Conservation (phyloP, 2,329 filamentous ascomycete genomes). For the Ceratocystis cacaofunesta region DNA sequence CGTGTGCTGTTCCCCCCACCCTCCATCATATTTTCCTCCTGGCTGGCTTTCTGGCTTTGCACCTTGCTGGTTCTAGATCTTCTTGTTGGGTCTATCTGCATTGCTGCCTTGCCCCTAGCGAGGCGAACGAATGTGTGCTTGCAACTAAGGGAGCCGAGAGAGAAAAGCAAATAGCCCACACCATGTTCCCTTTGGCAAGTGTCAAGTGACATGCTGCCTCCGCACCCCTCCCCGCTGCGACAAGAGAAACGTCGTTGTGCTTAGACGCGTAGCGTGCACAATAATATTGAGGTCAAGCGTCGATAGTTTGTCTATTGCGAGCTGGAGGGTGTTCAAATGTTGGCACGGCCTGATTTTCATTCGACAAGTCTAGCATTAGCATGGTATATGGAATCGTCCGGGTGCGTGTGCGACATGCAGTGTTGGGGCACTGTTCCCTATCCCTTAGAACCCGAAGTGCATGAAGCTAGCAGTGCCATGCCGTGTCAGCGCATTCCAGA, state of each 20-base stretch:
- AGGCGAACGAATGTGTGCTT: background rate
- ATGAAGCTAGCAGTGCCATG: background rate
- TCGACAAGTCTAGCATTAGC: background rate
- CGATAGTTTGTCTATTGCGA: background rate
- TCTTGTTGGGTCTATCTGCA: background rate
- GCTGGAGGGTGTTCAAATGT: background rate
- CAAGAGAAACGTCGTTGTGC: no score
- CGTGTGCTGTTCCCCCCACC: background rate
- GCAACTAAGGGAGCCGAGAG: background rate
- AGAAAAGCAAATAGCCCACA: background rate
- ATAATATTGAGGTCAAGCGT: background rate
- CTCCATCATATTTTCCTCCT: background rate
- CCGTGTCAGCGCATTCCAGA: background rate
- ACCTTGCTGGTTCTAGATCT: background rate
- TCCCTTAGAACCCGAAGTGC: background rate
- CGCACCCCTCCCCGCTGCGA: background rate
- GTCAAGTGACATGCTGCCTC: background rate
- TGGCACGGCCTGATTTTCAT: background rate
- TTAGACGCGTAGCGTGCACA: background rate
- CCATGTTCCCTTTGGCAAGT: background rate
- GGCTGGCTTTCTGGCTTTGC: background rate
- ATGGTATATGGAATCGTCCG: background rate
- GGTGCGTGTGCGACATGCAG: background rate
- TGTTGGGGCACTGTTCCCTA: background rate
- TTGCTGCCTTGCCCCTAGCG: background rate